Conservation (phyloP, 2,329 filamentous ascomycete species). For the Fusarium pseudoanthophilum region DNA sequence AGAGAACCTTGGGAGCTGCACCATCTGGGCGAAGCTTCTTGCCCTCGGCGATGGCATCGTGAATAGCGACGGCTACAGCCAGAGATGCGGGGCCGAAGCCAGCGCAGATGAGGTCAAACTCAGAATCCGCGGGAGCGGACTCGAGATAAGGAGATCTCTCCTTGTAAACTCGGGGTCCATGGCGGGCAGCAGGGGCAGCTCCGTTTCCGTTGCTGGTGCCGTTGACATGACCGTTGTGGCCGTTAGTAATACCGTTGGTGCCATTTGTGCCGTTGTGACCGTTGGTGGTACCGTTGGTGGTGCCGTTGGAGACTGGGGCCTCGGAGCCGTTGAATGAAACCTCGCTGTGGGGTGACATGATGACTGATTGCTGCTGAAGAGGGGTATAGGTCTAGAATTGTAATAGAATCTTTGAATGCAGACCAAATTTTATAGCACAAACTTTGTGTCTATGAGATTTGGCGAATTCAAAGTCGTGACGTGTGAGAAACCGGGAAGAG, state of each 20-base stretch:
- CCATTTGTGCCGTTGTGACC: slow-evolving; percentile 13
- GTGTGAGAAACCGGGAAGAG: neutral
- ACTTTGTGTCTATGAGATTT: slow-evolving; percentile 13
- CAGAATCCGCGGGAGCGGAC: slow-evolving; percentile 60
- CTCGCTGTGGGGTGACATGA: slow-evolving; percentile 53
- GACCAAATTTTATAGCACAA: slow-evolving; percentile 7
- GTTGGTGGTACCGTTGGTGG: slow-evolving; percentile 34
- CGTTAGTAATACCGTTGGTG: slow-evolving; percentile 24
- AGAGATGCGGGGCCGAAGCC: slow-evolving; percentile 94
- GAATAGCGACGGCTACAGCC: slow-evolving; percentile 86
- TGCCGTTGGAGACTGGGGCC: slow-evolving; percentile 33
- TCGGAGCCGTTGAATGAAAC: slow-evolving; percentile 45
- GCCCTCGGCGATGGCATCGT: slow-evolving; percentile 75
- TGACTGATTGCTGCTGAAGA: slow-evolving; percentile 23
- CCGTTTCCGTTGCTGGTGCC: slow-evolving; percentile 39
- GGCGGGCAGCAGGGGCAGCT: slow-evolving; percentile 30
- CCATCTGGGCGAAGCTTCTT: slow-evolving; percentile 54
- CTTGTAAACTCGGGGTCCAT: slow-evolving; percentile 38
- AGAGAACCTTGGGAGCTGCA: slow-evolving; percentile 76
- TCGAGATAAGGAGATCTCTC: slow-evolving; percentile 41
- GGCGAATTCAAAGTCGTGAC: slow-evolving; percentile 18
- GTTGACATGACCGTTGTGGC: slow-evolving; percentile 21
- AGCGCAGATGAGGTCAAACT: slow-evolving; percentile 88
- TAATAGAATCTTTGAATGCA: neutral
- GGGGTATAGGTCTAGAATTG: slow-evolving; percentile 17